Conservation (phyloP, 306 rosid species). For the Castanea crenata region DNA sequence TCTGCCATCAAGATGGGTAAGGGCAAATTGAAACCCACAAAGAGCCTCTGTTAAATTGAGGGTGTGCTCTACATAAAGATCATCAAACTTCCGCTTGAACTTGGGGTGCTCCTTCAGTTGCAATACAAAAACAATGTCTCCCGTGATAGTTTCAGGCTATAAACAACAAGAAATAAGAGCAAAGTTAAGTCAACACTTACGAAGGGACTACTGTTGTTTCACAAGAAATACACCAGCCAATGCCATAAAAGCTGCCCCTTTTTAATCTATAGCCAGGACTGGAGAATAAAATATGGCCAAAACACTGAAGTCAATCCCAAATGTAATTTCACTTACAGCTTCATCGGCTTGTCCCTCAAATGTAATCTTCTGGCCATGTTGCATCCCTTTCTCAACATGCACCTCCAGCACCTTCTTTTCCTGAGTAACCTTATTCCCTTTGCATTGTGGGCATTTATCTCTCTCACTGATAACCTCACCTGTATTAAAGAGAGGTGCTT, state of each 20-base stretch:
- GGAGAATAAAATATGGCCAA: background rate
- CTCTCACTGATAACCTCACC: constrained; percentile 73
- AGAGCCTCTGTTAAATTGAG: constrained; percentile 68
- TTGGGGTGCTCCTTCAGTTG: constrained; percentile 73
- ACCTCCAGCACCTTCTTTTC: constrained; percentile 80
- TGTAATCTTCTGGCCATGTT: constrained; percentile 62
- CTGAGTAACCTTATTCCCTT: constrained; percentile 54
- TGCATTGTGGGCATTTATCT: constrained; percentile 74
- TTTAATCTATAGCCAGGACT: background rate
- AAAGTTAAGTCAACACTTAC: background rate
- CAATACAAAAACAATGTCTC: constrained; percentile 65
- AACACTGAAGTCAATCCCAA: background rate
- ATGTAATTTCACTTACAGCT: constrained; percentile 45
- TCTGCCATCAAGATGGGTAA: constrained; percentile 80
- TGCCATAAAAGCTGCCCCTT: background rate
- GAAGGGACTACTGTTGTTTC: background rate
- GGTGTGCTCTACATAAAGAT: constrained; percentile 58
- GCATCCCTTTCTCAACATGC: constrained; percentile 76
- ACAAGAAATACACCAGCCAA: background rate
- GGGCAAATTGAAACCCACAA: constrained; percentile 68
- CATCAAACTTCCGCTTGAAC: constrained; percentile 54
- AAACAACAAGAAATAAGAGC: constrained; percentile 4
- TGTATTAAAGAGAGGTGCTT: constrained; percentile 26
- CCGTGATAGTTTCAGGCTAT: constrained; percentile 72
- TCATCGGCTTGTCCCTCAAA: constrained; percentile 80